These are phyloP conservation scores for Colletotrichum tabaci DNA, from an alignment of 2,329 filamentous ascomycete genomes.

Conservation along the genomic window DNA sequence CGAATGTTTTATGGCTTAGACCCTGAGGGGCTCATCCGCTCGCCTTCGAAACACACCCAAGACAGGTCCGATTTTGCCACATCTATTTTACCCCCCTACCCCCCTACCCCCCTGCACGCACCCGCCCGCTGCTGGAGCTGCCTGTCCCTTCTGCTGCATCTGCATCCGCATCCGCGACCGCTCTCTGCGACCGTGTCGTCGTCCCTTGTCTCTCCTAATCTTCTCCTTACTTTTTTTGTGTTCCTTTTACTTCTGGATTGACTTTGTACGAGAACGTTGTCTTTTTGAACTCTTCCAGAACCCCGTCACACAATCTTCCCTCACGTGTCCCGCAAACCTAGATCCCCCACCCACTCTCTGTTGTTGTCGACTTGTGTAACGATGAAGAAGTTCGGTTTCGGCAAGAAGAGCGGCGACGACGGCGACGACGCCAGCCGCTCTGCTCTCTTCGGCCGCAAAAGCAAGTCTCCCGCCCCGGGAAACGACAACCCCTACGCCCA, in stretches of 20 bases:
- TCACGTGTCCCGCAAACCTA: neutral
- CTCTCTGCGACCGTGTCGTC: slow-evolving; percentile 14
- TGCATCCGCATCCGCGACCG: slow-evolving; percentile 15
- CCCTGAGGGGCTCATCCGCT: slow-evolving; percentile 40
- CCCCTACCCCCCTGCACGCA: slow-evolving; percentile 2
- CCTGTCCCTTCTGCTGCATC: slow-evolving; percentile 23
- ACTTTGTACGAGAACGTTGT: slow-evolving; percentile 31
- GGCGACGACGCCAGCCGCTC: slow-evolving; percentile 65
- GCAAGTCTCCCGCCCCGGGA: slow-evolving; percentile 60
- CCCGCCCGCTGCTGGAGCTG: slow-evolving; percentile 19
- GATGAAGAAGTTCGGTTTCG: slow-evolving; percentile 75
- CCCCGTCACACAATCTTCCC: neutral
- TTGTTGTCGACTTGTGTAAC: slow-evolving; percentile 38
- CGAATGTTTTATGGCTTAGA: slow-evolving; percentile 43
- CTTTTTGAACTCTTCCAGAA: slow-evolving; percentile 35
- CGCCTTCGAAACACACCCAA: slow-evolving; percentile 45
- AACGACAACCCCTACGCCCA: slow-evolving; percentile 73
- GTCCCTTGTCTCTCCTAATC: slow-evolving; percentile 20
- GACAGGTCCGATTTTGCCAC: slow-evolving; percentile 44
- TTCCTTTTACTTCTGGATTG: slow-evolving; percentile 16
- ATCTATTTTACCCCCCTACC: slow-evolving; percentile 21
- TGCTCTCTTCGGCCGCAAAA: slow-evolving; percentile 70
- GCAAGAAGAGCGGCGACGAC: slow-evolving; percentile 70
- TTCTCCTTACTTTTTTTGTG: slow-evolving; percentile 14
- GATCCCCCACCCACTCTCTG: slow-evolving; percentile 13